Percentiles rank a stretch among this genome's conserved stretches.
These are phyloP conservation scores for Leucoagaricus sp. DNA, from an alignment of 1,284 basidiomycete genomes.

Conservation along the genomic window DNA sequence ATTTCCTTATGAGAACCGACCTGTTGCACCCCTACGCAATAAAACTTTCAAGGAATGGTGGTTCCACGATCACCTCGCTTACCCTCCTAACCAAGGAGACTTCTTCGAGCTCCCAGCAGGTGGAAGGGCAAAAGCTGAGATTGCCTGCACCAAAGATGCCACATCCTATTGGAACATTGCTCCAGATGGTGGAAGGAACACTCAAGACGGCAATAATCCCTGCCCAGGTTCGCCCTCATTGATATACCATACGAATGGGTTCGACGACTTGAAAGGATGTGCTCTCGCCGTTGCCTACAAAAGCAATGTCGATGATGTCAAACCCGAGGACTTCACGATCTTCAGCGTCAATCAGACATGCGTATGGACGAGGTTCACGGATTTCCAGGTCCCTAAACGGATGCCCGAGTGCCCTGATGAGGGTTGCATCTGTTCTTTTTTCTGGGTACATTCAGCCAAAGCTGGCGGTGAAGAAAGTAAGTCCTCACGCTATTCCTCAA, in stretches of 20 bases:
- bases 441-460: constrained; percentile 64
- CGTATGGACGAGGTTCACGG: constrained; percentile 67
- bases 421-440: constrained; percentile 71
- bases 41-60: constrained; percentile 67
- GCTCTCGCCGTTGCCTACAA: constrained; percentile 74
- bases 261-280: constrained; percentile 62
- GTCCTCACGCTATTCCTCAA: constrained; percentile 1
- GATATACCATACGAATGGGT: constrained; percentile 55
- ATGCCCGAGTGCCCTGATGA: constrained; percentile 70
- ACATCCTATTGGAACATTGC: constrained; percentile 52
- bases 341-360: constrained; percentile 76
- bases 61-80: constrained; percentile 63
- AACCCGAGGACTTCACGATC: constrained; percentile 69
- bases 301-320: constrained; percentile 48
- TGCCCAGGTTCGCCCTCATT: constrained; percentile 47
- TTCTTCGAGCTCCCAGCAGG: constrained; percentile 63
- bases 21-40: constrained; percentile 54
- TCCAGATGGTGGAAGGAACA: constrained; percentile 50
- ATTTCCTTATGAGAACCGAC: constrained; percentile 55
- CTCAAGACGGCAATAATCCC: constrained; percentile 41
- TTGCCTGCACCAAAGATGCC: constrained; percentile 59
- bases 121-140: constrained; percentile 45
- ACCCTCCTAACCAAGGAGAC: constrained; percentile 56
- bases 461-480: constrained; percentile 38
- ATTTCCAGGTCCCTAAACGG: constrained; percentile 60